phyloP scores from a whole-genome alignment of 2,329 filamentous ascomycete genomes.

The Aureobasidium sp. region DNA sequence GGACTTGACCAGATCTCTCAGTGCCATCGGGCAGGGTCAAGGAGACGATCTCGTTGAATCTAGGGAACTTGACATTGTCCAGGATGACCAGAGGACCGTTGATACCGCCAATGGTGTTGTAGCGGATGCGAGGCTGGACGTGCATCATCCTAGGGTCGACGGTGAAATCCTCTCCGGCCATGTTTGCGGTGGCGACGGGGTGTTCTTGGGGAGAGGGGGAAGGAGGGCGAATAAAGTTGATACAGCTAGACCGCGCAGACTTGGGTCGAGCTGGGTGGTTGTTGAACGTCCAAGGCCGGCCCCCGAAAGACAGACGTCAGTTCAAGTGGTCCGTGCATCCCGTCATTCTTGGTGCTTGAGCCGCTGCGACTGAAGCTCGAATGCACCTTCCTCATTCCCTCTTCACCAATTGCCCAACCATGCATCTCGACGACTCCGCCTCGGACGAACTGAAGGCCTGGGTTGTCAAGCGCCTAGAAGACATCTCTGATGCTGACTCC shows the following conservation, averaged over 20 bases:
- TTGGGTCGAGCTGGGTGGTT: not conserved
- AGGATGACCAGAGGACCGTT: conserved; percentile 97
- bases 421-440: conserved; percentile 48
- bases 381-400: not conserved
- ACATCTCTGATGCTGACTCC: conserved; percentile 69
- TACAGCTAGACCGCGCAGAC: not conserved
- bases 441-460: conserved; percentile 58
- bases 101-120: conserved; percentile 97
- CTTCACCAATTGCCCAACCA: conserved; percentile 20
- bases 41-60: conserved; percentile 96
- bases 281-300: no score
- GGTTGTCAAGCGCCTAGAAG: conserved; percentile 68
- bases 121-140: conserved; percentile 68
- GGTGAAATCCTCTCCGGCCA: conserved; percentile 24
- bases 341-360: no score
- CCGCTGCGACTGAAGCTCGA: not conserved
- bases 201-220: not conserved
- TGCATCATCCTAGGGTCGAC: conserved; percentile 43
- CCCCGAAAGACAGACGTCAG: no score
- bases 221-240: not conserved
- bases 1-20: conserved; percentile 85
- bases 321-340: not conserved
- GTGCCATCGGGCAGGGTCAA: conserved; percentile 93
- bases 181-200: not conserved
- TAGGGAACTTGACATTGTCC: conserved; percentile 97